Conservation (phyloP, 257 asterid genomes). For the Handroanthus guayacan region DNA sequence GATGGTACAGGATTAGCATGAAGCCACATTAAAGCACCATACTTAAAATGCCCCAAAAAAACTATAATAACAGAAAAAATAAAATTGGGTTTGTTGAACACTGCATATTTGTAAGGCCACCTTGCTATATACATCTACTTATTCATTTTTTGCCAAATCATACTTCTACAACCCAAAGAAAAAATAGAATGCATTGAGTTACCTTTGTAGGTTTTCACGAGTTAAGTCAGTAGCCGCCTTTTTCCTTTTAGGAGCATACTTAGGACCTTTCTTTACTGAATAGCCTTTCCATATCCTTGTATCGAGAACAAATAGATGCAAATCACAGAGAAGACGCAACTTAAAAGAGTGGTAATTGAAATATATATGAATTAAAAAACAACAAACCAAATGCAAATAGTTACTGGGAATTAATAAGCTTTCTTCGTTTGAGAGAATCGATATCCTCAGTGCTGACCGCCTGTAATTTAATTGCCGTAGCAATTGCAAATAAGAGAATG, state of each 20-base stretch:
- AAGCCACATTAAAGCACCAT: conserved; percentile 3
- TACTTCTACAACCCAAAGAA: neutral
- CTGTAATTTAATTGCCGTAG: conserved; percentile 49
- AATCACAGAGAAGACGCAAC: conserved; percentile 28
- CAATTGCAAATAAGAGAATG: conserved; percentile 10
- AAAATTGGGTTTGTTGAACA: conserved; percentile 3
- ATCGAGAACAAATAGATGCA: conserved; percentile 29
- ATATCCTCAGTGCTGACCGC: conserved; percentile 67
- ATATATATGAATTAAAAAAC: neutral
- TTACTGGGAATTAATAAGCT: conserved; percentile 83
- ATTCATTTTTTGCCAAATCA: neutral
- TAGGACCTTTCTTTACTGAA: conserved; percentile 83
- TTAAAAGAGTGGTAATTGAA: neutral
- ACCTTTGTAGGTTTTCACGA: conserved; percentile 91
- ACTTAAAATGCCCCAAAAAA: neutral
- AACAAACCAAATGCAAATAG: conserved; percentile 31
- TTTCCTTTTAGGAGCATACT: conserved; percentile 91
- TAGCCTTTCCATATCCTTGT: conserved; percentile 88
- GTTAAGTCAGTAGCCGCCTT: conserved; percentile 92
- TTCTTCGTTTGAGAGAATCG: conserved; percentile 83
- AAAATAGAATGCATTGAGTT: conserved; percentile 28
- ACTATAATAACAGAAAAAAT: neutral
- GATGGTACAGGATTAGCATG: neutral
- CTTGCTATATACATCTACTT: neutral
- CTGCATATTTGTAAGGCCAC: neutral